Percentiles rank a stretch among this genome's conserved stretches.
These are phyloP conservation scores for Nectriaceae sp. DNA, from an alignment of 2,329 filamentous ascomycete genomes.

Conservation along the genomic window DNA sequence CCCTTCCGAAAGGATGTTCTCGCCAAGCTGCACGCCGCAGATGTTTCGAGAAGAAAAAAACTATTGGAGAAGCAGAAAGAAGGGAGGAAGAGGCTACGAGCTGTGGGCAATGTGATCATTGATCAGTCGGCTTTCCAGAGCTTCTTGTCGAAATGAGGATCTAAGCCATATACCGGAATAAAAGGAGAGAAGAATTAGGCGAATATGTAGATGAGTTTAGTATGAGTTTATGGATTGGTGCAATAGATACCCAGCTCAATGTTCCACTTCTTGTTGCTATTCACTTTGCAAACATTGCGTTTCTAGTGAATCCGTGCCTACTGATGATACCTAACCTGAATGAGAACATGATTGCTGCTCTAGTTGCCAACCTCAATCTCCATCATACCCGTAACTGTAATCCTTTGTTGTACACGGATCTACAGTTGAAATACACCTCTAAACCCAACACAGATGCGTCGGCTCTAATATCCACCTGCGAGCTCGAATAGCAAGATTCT, in stretches of 20 bases:
- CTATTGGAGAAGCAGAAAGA: slow-evolving; percentile 96
- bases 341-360: no score
- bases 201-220: slow-evolving; percentile 4
- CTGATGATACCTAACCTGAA: no score
- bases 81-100: slow-evolving; percentile 82
- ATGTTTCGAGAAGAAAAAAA: slow-evolving; percentile 80
- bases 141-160: slow-evolving; percentile 76
- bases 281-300: neutral
- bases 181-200: neutral
- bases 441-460: no score
- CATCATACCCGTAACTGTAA: no score
- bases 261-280: neutral
- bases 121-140: slow-evolving; percentile 94
- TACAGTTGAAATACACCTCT: no score
- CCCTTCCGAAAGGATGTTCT: slow-evolving; percentile 95
- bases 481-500: no score
- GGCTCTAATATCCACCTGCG: no score
- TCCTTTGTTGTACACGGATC: no score
- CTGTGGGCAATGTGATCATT: slow-evolving; percentile 90
- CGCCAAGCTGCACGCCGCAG: slow-evolving; percentile 88
- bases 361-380: no score
- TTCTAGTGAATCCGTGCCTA: no score
- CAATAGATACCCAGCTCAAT: slow-evolving; percentile 12
- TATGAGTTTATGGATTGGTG: neutral
- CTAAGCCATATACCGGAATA: neutral